Base-by-base conservation (phyloP, 2,329 filamentous ascomycete genomes). In the Aspergillus piperis region DNA sequence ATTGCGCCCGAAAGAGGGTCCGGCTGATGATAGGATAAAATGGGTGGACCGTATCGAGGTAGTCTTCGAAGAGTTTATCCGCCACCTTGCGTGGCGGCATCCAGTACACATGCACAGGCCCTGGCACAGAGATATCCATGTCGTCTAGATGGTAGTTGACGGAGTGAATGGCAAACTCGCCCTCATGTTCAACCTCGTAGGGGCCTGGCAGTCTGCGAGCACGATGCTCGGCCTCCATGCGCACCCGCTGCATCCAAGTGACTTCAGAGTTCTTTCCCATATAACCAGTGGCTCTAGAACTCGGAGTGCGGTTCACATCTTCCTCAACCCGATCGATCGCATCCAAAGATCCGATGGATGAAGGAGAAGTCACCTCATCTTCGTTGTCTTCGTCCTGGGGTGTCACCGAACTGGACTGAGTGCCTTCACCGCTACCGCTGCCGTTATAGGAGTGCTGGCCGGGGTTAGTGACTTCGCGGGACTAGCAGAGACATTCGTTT, bases 191-290 rank as follows among this genome's bases (percentile, higher is more conserved):
- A 10, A 62, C 59, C 30, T 76, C 72, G 30, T 69, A 63, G 15
- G 60, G 69, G 7, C 70, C 71, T 11, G 73, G 65, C 51, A 72
- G 53, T 44, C 67, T 69, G 59, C 59, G 70, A 8, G 65, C 61
- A 49, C 74, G 67, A 64, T 78, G 67, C 39, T 73, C 71, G 59
- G 75, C 70, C 68, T 80, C 73, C 68, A 70, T 66, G 7, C 72
- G 73, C 23, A 80, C 61, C 39, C 76, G 71, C 61, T 80, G 78
- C 66, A 80, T 73, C 79, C 79, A 81, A 13, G 74, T 80, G 13
- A 80, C 66, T 57, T 80, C 78, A 0, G 78, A 81, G 42, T 78
- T 79, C 60, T 80, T 80, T 3, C 79, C 79, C 70, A 79, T 76
- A 61, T 76, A 81, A 1, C 78, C 77, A 1, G 76, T 80, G 7